Percentiles rank a stretch among this genome's conserved stretches.
Evolutionary conservation across 495 filamentous ascomycete genomes (phyloP).

Genomic region (Mytilinidion resinicola): DNA sequence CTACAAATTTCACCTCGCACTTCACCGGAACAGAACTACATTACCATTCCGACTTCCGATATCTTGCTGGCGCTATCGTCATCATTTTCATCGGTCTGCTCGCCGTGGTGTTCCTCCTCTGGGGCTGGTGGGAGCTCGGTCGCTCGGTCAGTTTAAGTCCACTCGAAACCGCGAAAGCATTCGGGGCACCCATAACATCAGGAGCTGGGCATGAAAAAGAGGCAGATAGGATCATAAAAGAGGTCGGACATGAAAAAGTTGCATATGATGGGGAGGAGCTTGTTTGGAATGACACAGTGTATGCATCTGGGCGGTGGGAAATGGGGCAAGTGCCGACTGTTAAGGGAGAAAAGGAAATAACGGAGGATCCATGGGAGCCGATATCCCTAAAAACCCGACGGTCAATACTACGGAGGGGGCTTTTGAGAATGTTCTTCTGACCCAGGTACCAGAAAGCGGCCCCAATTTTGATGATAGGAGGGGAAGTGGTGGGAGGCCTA

Average conservation of each 20-base stretch:
- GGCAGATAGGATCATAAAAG: conserved; percentile 11
- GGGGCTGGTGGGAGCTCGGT: conserved; percentile 20
- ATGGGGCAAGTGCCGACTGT: background rate
- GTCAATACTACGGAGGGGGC: no score
- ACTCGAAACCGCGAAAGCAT: conserved; percentile 21
- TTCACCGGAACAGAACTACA: conserved; percentile 8
- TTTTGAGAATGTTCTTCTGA: no score
- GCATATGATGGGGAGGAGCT: conserved; percentile 20
- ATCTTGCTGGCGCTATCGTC: conserved; percentile 6
- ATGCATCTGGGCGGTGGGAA: conserved; percentile 4
- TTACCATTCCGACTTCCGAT: conserved; percentile 12
- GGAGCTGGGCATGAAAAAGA: conserved; percentile 15
- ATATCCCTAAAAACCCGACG: no score
- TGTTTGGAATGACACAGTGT: conserved; percentile 18
- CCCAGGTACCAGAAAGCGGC: no score
- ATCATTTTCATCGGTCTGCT: conserved; percentile 15
- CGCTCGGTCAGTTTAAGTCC: conserved; percentile 15
- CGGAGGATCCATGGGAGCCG: background rate
- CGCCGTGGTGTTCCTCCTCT: conserved; percentile 11
- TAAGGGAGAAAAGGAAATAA: background rate
- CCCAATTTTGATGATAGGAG: no score
- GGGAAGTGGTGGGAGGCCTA: no score
- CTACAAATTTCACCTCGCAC: background rate
- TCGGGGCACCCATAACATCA: conserved; percentile 17
- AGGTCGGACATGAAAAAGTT: conserved; percentile 18